phyloP scores from a whole-genome alignment of 2,329 filamentous ascomycete species.

The Tolypocladium capitatum region DNA sequence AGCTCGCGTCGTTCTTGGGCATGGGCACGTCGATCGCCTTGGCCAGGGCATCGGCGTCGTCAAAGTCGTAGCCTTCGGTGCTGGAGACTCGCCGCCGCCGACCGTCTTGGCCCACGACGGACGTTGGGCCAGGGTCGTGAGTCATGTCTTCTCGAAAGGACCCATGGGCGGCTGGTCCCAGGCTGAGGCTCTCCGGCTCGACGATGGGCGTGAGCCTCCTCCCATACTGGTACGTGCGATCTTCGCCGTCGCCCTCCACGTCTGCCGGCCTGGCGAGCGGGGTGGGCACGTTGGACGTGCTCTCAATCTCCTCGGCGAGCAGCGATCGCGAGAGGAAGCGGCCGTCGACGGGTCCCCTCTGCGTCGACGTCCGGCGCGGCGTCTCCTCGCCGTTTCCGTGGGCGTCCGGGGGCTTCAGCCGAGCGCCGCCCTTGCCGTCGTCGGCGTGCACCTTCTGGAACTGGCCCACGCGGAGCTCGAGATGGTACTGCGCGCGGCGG shows the following conservation, averaged over 20 bases:
- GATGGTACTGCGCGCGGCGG: constrained; percentile 43
- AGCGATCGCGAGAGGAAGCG: constrained; percentile 29
- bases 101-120: constrained; percentile 34
- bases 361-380: constrained; percentile 17
- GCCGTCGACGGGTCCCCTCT: constrained; percentile 15
- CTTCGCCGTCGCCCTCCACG: constrained; percentile 15
- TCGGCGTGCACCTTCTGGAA: constrained; percentile 21
- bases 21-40: constrained; percentile 40
- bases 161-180: constrained; percentile 33
- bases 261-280: constrained; percentile 41
- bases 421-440: constrained; percentile 14
- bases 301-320: constrained; percentile 43
- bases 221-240: constrained; percentile 16
- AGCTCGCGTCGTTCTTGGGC: constrained; percentile 21
- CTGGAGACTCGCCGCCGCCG: constrained; percentile 32
- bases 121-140: constrained; percentile 37
- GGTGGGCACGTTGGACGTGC: constrained; percentile 48
- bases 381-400: constrained; percentile 17
- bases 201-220: constrained; percentile 32
- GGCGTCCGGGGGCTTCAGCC: constrained; percentile 13
- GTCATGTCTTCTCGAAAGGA: constrained; percentile 19
- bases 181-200: constrained; percentile 35
- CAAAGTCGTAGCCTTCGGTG: constrained; percentile 53
- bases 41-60: constrained; percentile 41
- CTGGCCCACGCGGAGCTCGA: constrained; percentile 32